Percentiles rank a stretch among this genome's conserved stretches.
Conservation (phyloP, 371 early-diverging fungal species). For the Conidiobolus incongruus region DNA sequence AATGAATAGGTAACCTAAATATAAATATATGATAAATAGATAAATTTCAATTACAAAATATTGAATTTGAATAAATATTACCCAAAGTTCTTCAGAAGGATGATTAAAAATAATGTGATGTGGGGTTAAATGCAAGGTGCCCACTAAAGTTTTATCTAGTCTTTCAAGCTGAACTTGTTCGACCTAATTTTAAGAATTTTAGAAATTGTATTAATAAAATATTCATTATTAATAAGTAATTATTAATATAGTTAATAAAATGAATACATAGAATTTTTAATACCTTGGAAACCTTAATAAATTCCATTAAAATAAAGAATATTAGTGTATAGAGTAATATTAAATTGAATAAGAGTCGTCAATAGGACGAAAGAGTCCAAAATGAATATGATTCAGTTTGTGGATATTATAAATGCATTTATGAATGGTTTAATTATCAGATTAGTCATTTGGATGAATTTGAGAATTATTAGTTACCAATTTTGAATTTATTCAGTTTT, state of each 20-base stretch:
- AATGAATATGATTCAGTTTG: too few species aligned
- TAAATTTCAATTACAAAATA: neutral
- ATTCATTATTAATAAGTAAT: neutral
- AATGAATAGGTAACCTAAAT: conserved; percentile 62
- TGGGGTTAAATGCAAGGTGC: conserved; percentile 51
- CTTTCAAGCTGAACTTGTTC: conserved; percentile 31
- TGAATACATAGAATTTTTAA: neutral
- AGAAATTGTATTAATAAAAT: neutral
- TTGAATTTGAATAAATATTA: conserved; percentile 11
- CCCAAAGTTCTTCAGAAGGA: conserved; percentile 41
- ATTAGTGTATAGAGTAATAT: too few species aligned
- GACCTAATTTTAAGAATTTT: conserved; percentile 16
- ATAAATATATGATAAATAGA: neutral
- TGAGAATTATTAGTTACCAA: too few species aligned
- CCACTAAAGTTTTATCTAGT: conserved; percentile 22
- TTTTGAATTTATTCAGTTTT: too few species aligned
- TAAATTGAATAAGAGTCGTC: too few species aligned
- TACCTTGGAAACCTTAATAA: conserved; percentile 16
- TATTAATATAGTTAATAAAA: neutral
- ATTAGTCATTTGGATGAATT: too few species aligned
- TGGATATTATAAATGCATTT: too few species aligned
- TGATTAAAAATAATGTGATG: conserved; percentile 57
- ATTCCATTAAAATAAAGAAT: too few species aligned
- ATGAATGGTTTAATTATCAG: too few species aligned
- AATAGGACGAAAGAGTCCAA: too few species aligned